Evolutionary conservation across 495 filamentous ascomycete species (phyloP).

Genomic region (Penicillium chermesinum): DNA sequence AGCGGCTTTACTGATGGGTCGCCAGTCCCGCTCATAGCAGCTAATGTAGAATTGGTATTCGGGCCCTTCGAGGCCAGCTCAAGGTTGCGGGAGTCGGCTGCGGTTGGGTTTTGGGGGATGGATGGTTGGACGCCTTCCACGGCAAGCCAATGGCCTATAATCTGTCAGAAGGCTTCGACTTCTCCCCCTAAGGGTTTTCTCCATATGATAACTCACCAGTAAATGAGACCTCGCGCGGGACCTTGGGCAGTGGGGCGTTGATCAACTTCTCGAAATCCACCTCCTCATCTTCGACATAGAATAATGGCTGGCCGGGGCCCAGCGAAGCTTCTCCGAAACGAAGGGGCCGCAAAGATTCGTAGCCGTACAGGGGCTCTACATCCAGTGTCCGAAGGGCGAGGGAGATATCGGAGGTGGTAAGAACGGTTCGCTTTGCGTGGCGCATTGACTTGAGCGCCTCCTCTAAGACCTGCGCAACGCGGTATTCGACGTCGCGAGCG

Average conservation of each 20-base stretch:
- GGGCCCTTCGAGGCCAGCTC: conserved; percentile 86
- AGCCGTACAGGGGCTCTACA: conserved; percentile 92
- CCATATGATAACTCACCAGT: conserved; percentile 55
- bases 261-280: conserved; percentile 98
- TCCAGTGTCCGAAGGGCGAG: conserved; percentile 79
- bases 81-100: conserved; percentile 69
- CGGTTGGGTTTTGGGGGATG: conserved; percentile 90
- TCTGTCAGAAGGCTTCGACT: conserved; percentile 21
- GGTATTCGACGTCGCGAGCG: conserved; percentile 90
- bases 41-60: conserved; percentile 73
- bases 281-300: conserved; percentile 97
- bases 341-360: conserved; percentile 81
- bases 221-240: conserved; percentile 87
- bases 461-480: conserved; percentile 83
- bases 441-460: conserved; percentile 96
- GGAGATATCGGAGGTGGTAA: conserved; percentile 81
- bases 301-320: conserved; percentile 90
- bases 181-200: neutral
- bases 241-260: conserved; percentile 89
- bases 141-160: conserved; percentile 87
- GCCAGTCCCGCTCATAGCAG: conserved; percentile 76
- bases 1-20: conserved; percentile 78
- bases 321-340: conserved; percentile 90
- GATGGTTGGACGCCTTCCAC: conserved; percentile 94
- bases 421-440: conserved; percentile 70